A percentile compares a stretch with the other conserved stretches of the same genome.
phyloP scores from a whole-genome alignment of 345 rosid species.

The Aurinia saxatilis region DNA sequence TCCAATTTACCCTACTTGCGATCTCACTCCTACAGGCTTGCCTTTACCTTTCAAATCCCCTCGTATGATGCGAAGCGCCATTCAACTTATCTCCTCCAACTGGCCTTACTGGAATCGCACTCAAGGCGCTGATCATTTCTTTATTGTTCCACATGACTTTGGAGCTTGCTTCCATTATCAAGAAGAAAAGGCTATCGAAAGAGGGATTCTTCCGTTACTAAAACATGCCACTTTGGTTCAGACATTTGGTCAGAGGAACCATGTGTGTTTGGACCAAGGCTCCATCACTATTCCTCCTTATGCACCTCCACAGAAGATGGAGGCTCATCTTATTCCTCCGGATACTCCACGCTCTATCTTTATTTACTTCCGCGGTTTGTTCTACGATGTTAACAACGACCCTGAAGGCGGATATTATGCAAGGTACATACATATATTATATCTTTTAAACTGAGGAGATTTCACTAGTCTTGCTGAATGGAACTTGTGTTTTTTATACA shows the following conservation, averaged over 20 bases:
- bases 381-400: conserved; percentile 87
- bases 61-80: conserved; percentile 88
- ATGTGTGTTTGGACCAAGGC: conserved; percentile 85
- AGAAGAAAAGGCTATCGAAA: conserved; percentile 91
- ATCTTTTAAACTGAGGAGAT: background rate
- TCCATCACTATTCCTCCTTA: conserved; percentile 92
- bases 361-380: conserved; percentile 91
- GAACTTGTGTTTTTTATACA: conserved; percentile 17
- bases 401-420: conserved; percentile 99
- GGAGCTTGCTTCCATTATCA: conserved; percentile 96
- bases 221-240: conserved; percentile 85
- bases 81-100: conserved; percentile 69
- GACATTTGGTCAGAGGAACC: conserved; percentile 91
- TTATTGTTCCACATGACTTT: conserved; percentile 92
- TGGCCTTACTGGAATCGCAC: conserved; percentile 97
- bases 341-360: conserved; percentile 85
- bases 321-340: conserved; percentile 64
- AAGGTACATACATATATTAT: conserved; percentile 40
- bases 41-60: conserved; percentile 96
- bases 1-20: conserved; percentile 87
- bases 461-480: background rate
- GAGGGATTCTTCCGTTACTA: conserved; percentile 82
- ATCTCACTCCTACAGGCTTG: conserved; percentile 90
- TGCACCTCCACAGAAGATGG: conserved; percentile 97
- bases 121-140: conserved; percentile 94